Conservation (phyloP, 2,329 filamentous ascomycete genomes). For the Gnomoniopsis smithogilvyi region DNA sequence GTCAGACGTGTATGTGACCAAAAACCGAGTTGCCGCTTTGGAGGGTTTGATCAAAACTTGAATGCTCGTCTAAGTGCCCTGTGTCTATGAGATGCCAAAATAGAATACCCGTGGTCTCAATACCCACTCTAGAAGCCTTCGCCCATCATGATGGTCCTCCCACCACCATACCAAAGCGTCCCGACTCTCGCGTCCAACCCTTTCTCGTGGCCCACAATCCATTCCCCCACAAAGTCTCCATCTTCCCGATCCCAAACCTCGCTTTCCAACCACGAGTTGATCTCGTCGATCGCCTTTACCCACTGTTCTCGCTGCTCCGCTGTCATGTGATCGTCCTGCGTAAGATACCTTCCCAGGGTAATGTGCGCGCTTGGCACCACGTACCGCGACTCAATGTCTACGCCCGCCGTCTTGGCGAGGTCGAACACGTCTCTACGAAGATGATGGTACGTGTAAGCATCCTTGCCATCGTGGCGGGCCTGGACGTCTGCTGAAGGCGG, state of each 20-base stretch:
- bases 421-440: constrained; percentile 75
- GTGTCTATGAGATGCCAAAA: neutral
- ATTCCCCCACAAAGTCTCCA: constrained; percentile 59
- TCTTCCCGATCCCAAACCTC: constrained; percentile 64
- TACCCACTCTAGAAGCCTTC: constrained; percentile 51
- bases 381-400: constrained; percentile 76
- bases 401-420: constrained; percentile 55
- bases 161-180: constrained; percentile 82
- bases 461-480: constrained; percentile 36
- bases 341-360: constrained; percentile 79
- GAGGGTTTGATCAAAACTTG: neutral
- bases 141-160: constrained; percentile 63
- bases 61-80: neutral
- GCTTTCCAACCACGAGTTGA: constrained; percentile 71
- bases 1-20: neutral
- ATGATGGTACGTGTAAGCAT: constrained; percentile 85
- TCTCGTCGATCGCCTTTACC: constrained; percentile 66
- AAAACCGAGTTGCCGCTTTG: neutral
- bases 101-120: neutral
- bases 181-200: constrained; percentile 76
- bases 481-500: constrained; percentile 24
- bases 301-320: constrained; percentile 59
- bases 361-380: constrained; percentile 87
- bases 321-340: constrained; percentile 59
- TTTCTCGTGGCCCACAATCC: constrained; percentile 82